phyloP scores from a whole-genome alignment of 1,284 basidiomycete genomes.

The Cutaneotrichosporon sp. region DNA sequence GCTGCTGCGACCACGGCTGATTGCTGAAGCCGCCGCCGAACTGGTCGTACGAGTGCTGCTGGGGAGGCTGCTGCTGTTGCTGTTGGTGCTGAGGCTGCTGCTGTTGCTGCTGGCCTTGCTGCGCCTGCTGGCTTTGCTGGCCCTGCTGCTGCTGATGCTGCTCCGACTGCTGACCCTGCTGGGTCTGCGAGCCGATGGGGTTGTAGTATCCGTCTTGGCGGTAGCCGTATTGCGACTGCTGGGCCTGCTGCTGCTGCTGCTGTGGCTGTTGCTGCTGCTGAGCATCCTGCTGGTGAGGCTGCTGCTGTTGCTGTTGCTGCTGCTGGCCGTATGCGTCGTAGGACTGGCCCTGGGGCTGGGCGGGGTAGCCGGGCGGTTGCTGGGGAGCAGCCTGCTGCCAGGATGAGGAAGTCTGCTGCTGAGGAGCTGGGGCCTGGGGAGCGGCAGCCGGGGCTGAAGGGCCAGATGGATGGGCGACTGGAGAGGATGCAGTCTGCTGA shows the following conservation, averaged over 20 bases:
- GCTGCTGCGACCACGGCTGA: conserved; percentile 18
- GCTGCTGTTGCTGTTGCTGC: conserved; percentile 29
- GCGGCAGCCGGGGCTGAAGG: conserved; percentile 8
- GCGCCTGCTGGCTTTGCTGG: conserved; percentile 15
- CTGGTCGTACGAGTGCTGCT: conserved; percentile 29
- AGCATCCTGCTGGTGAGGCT: conserved; percentile 23
- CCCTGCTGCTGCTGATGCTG: conserved; percentile 21
- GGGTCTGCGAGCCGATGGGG: conserved; percentile 25
- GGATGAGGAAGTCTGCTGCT: conserved; percentile 17
- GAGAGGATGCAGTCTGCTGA: conserved; percentile 16
- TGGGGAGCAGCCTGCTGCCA: conserved; percentile 19
- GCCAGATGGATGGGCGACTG: conserved; percentile 8
- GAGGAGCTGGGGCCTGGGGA: conserved; percentile 12
- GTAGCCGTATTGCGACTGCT: conserved; percentile 30
- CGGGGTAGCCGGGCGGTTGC: conserved; percentile 25
- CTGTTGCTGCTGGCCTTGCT: conserved; percentile 16
- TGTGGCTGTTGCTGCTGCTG: conserved; percentile 22
- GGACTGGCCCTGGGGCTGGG: conserved; percentile 36
- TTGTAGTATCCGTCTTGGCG: conserved; percentile 36
- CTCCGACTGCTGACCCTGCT: conserved; percentile 23
- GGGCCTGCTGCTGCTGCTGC: conserved; percentile 23
- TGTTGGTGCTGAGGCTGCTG: conserved; percentile 19
- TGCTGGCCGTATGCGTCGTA: conserved; percentile 33
- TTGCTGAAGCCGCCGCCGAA: conserved; percentile 19
- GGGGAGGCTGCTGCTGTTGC: conserved; percentile 27